phyloP scores from a whole-genome alignment of 1,139 yeast species.

The Saccharomyces pastorianus region DNA sequence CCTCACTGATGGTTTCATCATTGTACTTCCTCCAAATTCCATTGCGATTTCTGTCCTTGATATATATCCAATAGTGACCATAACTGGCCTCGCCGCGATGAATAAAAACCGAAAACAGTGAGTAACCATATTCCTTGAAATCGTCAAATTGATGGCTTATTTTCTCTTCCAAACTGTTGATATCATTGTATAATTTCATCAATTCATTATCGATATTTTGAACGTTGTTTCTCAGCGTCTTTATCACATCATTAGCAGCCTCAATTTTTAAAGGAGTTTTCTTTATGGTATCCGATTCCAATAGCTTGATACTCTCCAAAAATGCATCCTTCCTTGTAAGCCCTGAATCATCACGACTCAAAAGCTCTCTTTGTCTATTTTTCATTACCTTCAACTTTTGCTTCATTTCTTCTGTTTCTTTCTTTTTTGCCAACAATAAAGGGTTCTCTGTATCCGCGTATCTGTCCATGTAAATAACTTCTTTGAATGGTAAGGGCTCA shows the following conservation, averaged over 20 bases:
- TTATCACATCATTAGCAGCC: constrained; percentile 17
- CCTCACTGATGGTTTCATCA: constrained; percentile 84
- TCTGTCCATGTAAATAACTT: constrained; percentile 74
- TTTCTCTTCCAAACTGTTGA: constrained; percentile 38
- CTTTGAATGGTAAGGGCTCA: constrained; percentile 74
- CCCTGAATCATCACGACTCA: constrained; percentile 40
- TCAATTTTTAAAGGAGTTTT: constrained; percentile 34
- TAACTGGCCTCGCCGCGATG: constrained; percentile 94
- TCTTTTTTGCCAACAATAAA: constrained; percentile 42
- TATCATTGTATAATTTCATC: constrained; percentile 33
- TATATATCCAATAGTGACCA: constrained; percentile 96
- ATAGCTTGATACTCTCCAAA: constrained; percentile 47
- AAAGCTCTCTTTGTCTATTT: constrained; percentile 37
- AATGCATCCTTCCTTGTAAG: constrained; percentile 45
- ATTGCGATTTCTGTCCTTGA: constrained; percentile 59
- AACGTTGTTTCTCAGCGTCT: constrained; percentile 28
- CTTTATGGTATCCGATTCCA: constrained; percentile 37
- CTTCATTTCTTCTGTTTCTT: constrained; percentile 61
- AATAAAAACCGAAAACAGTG: constrained; percentile 83
- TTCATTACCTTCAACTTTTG: constrained; percentile 42
- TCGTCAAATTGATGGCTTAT: constrained; percentile 53
- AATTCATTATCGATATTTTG: constrained; percentile 36
- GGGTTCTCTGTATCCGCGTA: constrained; percentile 68
- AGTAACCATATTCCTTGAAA: constrained; percentile 61
- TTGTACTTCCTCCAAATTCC: constrained; percentile 76